Evolutionary conservation across 805 yeast species (phyloP), one percentile per base, ranked within the genome.

Genomic region (Blastobotrys attinorum): DNA sequence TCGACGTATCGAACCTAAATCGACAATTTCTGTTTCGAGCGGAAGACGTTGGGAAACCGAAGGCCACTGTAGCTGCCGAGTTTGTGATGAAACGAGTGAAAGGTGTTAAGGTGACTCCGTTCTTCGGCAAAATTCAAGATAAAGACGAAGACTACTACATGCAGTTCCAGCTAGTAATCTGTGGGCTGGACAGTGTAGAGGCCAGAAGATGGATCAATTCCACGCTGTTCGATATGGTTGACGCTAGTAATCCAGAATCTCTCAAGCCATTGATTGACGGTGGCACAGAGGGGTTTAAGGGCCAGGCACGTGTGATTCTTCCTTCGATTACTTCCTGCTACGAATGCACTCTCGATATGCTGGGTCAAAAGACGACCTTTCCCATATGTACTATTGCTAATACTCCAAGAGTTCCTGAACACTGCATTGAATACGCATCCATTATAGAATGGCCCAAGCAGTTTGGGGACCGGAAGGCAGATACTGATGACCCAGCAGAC

Each of bases 311-410:
- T 55, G 82, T 87, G 11, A 87, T 90, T 31, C 63, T 88, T 15
- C 97, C 98, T 1, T 78, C 86, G 0, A 62, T 87, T 23, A 77
- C 90, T 0, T 83, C 96, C 0, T 90, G 98, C 63, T 90, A 86
- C 66, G 97, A 90, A 60, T 90, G 98, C 57, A 83, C 95, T 3
- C 66, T 85, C 42, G 83, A 81, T 46, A 73, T 94, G 60, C 67
- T 88, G 34, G 67, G 71, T 3, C 61, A 66, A 21, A 76, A 73
- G 48, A 67, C 69, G 7, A 80, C 87, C 0, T 85, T 79, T 53
- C 97, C 97, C 2, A 79, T 90, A 51, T 92, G 97, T 62, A 92
- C 97, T 0, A 81, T 92, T 41, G 95, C 96, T 2, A 83, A 88
- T 46, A 87, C 92, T 6, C 97, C 97, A n/a, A 65, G 97, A 47